Evolutionary conservation across 1,139 yeast genomes (phyloP).

Genomic region (Kurtzmaniella natalensis): DNA sequence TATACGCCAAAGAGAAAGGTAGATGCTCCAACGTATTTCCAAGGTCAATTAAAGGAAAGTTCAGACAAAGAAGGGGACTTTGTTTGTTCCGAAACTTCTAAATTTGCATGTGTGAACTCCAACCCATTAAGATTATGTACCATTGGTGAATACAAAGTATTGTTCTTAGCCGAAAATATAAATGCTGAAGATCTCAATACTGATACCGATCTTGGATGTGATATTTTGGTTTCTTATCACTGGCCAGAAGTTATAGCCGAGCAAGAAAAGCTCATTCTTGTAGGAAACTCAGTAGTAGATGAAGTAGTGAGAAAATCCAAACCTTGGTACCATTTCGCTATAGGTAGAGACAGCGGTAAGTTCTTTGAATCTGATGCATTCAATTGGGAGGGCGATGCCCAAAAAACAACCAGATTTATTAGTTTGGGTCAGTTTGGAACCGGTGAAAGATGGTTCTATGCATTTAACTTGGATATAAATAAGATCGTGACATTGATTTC

Average conservation of each 20-base stretch:
- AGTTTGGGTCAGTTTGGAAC: constrained; percentile 59
- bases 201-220: constrained; percentile 25
- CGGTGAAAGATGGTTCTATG: constrained; percentile 68
- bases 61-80: background rate
- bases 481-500: background rate
- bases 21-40: constrained; percentile 27
- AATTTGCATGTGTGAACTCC: constrained; percentile 16
- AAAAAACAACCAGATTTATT: constrained; percentile 51
- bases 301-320: constrained; percentile 34
- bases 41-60: constrained; percentile 9
- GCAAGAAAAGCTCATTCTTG: constrained; percentile 30
- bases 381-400: constrained; percentile 39
- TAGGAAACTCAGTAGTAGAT: constrained; percentile 42
- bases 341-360: constrained; percentile 44
- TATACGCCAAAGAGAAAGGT: constrained; percentile 17
- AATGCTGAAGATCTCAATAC: constrained; percentile 11
- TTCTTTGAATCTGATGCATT: constrained; percentile 59
- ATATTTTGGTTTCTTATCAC: constrained; percentile 52
- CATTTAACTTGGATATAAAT: constrained; percentile 41
- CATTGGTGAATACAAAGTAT: constrained; percentile 39
- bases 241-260: constrained; percentile 57
- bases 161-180: constrained; percentile 35
- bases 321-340: constrained; percentile 67
- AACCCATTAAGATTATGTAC: background rate
- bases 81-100: constrained; percentile 4